phyloP scores from a whole-genome alignment of 768 basidiomycete genomes.

The Hydnomerulius pinastri region DNA sequence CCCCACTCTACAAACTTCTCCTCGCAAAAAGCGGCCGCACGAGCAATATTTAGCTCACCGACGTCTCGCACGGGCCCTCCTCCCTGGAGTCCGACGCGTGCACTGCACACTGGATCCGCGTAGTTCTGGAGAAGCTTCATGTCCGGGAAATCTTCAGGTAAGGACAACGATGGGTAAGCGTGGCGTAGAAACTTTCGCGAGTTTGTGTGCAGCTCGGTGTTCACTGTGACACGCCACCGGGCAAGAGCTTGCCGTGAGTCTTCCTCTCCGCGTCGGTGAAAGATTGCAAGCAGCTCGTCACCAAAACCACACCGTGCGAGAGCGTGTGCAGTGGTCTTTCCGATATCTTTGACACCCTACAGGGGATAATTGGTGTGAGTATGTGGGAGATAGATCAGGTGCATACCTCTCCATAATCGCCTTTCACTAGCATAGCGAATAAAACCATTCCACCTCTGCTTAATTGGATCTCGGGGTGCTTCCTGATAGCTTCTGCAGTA shows the following conservation, averaged over 20 bases:
- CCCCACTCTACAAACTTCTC: slow-evolving; percentile 30
- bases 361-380: too few species aligned
- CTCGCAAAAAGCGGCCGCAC: slow-evolving; percentile 27
- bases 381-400: too few species aligned
- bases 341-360: slow-evolving; percentile 19
- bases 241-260: slow-evolving; percentile 20
- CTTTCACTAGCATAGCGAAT: slow-evolving; percentile 35
- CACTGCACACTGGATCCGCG: slow-evolving; percentile 22
- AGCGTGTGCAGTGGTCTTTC: slow-evolving; percentile 21
- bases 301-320: slow-evolving; percentile 30
- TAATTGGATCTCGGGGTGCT: slow-evolving; percentile 23
- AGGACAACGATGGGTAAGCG: slow-evolving; percentile 7
- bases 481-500: slow-evolving; percentile 22
- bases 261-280: slow-evolving; percentile 5
- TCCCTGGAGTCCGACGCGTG: slow-evolving; percentile 8
- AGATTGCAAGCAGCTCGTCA: slow-evolving; percentile 24
- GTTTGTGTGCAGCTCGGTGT: slow-evolving; percentile 28
- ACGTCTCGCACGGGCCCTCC: slow-evolving; percentile 18
- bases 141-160: slow-evolving; percentile 23
- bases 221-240: slow-evolving; percentile 24
- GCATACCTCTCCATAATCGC: slow-evolving; percentile 37
- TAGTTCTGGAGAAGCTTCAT: slow-evolving; percentile 22
- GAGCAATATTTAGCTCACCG: slow-evolving; percentile 21
- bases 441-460: slow-evolving; percentile 33
- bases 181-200: slow-evolving; percentile 18